These are phyloP conservation scores for Botrytis deweyae DNA, from an alignment of 2,329 filamentous ascomycete genomes.

Conservation along the genomic window DNA sequence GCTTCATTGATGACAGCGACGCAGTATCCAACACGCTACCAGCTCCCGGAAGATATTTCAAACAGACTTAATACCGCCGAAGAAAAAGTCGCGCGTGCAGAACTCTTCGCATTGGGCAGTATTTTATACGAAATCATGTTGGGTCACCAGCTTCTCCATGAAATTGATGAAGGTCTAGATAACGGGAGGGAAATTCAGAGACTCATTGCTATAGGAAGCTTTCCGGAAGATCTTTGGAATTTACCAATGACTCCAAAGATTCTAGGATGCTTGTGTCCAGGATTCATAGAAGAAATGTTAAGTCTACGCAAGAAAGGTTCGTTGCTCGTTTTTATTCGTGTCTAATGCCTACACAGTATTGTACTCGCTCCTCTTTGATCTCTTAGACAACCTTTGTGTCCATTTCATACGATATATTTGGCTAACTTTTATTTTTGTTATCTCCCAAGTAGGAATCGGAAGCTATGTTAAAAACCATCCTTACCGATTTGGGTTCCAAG, in stretches of 20 bases:
- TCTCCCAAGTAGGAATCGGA: not conserved
- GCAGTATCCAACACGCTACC: not conserved
- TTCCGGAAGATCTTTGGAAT: slow-evolving; percentile 9
- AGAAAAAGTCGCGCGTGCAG: not conserved
- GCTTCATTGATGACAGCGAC: not conserved
- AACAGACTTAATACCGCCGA: not conserved
- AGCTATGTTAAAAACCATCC: slow-evolving; percentile 11
- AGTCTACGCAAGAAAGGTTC: slow-evolving; percentile 1
- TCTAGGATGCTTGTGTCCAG: not conserved
- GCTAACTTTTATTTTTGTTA: not conserved
- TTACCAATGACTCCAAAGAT: not conserved
- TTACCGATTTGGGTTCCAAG: slow-evolving; percentile 8
- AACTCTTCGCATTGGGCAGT: slow-evolving; percentile 9
- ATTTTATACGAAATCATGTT: slow-evolving; percentile 5
- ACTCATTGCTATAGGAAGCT: not conserved
- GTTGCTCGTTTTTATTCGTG: not conserved
- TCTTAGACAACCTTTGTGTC: too few relatives aligned
- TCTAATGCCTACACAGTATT: not conserved
- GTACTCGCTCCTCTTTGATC: not conserved
- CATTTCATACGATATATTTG: not conserved
- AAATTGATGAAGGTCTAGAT: not conserved
- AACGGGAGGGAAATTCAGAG: not conserved
- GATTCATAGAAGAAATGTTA: not conserved
- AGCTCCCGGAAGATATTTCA: not conserved
- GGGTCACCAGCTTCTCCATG: not conserved